A percentile compares a stretch with the other conserved stretches of the same genome.
Conservation (phyloP, 768 basidiomycete genomes). For the Trametes punicea region DNA sequence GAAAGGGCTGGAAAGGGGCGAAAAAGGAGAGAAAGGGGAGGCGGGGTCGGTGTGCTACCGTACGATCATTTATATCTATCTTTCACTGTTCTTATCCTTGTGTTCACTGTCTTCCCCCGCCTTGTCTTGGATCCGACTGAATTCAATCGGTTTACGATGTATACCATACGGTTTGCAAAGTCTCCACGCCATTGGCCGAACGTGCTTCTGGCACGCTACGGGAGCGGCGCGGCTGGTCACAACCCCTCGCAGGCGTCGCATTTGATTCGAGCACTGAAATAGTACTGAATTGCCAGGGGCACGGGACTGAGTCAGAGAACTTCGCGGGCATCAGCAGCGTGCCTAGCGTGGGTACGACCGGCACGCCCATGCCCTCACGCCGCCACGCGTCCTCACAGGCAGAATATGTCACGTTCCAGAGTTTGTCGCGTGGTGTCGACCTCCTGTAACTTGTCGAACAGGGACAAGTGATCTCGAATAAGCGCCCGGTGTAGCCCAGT, state of each 20-base stretch:
- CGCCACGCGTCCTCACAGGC: too few species aligned
- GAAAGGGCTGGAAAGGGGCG: neutral
- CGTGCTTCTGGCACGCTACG: neutral
- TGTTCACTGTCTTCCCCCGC: neutral
- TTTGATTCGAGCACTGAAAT: neutral
- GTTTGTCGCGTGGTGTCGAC: too few species aligned
- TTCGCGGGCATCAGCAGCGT: conserved; percentile 6
- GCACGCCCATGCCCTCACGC: too few species aligned
- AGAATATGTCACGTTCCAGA: too few species aligned
- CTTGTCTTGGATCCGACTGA: neutral
- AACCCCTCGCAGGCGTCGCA: neutral
- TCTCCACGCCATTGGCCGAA: neutral
- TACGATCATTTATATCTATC: conserved; percentile 6
- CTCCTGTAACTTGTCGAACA: too few species aligned
- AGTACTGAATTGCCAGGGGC: neutral
- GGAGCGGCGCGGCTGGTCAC: neutral
- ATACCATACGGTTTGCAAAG: neutral
- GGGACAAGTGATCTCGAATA: too few species aligned
- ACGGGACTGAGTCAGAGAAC: neutral
- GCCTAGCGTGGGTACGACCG: neutral
- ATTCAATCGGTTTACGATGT: neutral
- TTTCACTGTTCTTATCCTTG: neutral
- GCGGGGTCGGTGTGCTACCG: conserved; percentile 1
- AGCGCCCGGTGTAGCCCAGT: too few species aligned
- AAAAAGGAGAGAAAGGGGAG: neutral